These are phyloP conservation scores for Daldinia decipiens DNA, from an alignment of 495 filamentous ascomycete species.

Conservation along the genomic window DNA sequence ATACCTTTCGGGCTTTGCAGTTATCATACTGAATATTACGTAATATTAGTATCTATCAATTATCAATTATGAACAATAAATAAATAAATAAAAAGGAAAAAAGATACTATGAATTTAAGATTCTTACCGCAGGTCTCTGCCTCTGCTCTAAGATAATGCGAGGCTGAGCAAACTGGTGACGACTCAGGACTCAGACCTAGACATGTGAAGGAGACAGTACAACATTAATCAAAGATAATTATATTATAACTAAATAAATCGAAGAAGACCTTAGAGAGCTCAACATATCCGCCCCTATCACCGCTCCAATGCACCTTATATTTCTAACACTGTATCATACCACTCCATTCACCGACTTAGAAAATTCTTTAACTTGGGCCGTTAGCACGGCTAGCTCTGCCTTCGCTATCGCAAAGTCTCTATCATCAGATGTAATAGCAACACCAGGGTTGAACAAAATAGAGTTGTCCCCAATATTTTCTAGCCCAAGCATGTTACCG, in stretches of 20 bases:
- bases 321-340: background rate
- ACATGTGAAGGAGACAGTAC: no score
- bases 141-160: background rate
- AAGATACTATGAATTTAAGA: background rate
- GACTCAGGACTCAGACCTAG: background rate
- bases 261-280: no score
- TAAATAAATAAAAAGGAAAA: background rate
- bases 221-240: background rate
- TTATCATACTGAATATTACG: slow-evolving; percentile 37
- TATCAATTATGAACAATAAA: no score
- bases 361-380: slow-evolving; percentile 32
- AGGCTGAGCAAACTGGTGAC: background rate
- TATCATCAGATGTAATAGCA: slow-evolving; percentile 11
- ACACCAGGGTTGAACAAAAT: slow-evolving; percentile 37
- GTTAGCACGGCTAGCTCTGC: slow-evolving; percentile 23
- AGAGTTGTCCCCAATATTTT: slow-evolving; percentile 28
- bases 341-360: slow-evolving; percentile 39
- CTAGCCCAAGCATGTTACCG: slow-evolving; percentile 51
- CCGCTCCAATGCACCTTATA: background rate
- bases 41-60: slow-evolving; percentile 2
- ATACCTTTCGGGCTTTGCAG: slow-evolving; percentile 44
- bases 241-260: no score
- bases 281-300: no score
- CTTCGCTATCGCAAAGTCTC: slow-evolving; percentile 23
- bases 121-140: slow-evolving; percentile 42